Base-by-base conservation (phyloP, 805 yeast genomes). In the Saturnispora ahearnii region DNA sequence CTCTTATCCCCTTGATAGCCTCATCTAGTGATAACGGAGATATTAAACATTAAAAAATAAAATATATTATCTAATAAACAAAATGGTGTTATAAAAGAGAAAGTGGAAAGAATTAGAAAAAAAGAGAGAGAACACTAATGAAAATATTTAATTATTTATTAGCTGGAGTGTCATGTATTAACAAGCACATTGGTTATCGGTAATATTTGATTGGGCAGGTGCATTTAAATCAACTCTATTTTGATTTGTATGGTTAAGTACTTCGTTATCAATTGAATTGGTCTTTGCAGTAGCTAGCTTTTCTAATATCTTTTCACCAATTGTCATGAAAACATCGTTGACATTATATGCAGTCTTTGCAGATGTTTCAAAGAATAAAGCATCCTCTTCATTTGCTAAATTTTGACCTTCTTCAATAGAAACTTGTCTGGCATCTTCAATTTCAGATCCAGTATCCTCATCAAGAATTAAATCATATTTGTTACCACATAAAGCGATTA, bases 401-500 rank as follows among this genome's bases (percentile, higher is more conserved):
- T 77, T 78, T 66, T 82, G 73, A 36, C 96, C 99, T 65, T 93
- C 98, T 57, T 85, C 90, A 45, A 77, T 73, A 31, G 88, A 81
- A 28, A 91, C 96, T 66, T 86, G 87, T 59, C 96, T 76, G 54
- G 77, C 71, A 24, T 71, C 67, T 49, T 77, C 84, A 44, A 70
- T 74, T 52, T 72, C 69, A 44, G 70, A 72, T 15, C 73, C 75
- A 21, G 73, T 72, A 46, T 71, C 74, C 26, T 60, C 66, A 45
- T 62, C 72, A 49, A 80, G 82, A 12, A 82, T 78, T 54, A 91
- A 71, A 67, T 91, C 99, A 52, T 79, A 77, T 70, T 91, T 91
- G 72, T 90, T 91, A 36, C 96, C 99, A 29, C 90, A 96, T 36
- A 91, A 73, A 3, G 98, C 98, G 65, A 91, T 89, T 51, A 88